Evolutionary conservation across 2,329 filamentous ascomycete genomes (phyloP), one percentile per base, ranked within the genome.

Genomic region (Monosporascus sp.): DNA sequence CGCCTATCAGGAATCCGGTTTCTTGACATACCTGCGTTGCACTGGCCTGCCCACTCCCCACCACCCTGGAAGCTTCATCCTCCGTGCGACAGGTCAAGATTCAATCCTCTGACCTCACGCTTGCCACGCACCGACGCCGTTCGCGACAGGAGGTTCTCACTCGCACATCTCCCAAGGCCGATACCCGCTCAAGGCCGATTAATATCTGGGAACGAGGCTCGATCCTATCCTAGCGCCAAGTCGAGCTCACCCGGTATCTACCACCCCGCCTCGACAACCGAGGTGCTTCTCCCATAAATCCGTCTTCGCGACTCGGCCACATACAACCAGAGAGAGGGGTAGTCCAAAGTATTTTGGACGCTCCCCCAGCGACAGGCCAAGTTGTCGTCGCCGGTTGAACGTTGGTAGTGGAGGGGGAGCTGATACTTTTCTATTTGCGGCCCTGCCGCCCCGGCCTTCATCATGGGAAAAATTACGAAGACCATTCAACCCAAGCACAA

Each of bases 381-480:
- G 70, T 68, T 74, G 72, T 73, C 66, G 70, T 68, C 67, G 64
- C 64, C 67, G 67, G 68, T 65, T 63, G 64, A 59, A 67, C 65
- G 63, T 69, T 66, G 65, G 76, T 72, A 78, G 80, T 78, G 80
- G 81, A 81, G 80, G 80, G 79, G 80, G 78, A 76, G 73, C 66
- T 72, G 72, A 62, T 59, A 62, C 60, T 65, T 70, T 69, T 65
- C 20, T 26, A 28, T 67, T 67, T 65, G 81, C 81, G 81, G 81
- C 80, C 72, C 70, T 74, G 80, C 82, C 81, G 82, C 81, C 70
- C 70, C 69, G 67, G 68, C 67, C 68, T 71, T 76, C 77, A 84
- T 62, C 65, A 87, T 87, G 85, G 84, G 81, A 67, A 86, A 83
- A 74, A 87, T 87, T 65, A 82, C 78, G 54, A 87, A 87, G 74